Conservation (phyloP, 2,329 filamentous ascomycete species). For the Fusarium euwallaceae region DNA sequence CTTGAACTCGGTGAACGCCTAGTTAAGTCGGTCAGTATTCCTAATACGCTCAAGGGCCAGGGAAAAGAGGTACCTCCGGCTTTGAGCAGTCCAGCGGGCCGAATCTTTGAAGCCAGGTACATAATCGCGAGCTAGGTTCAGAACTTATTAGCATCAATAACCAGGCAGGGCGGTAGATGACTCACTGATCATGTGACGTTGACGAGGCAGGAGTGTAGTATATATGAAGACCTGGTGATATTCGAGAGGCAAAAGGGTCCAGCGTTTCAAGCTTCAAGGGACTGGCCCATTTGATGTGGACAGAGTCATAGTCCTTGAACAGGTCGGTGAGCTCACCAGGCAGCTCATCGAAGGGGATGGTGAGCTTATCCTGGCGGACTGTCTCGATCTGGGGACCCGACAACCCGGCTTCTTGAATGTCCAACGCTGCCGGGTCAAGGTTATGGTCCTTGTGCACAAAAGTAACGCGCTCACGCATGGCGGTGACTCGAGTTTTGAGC, state of each 20-base stretch:
- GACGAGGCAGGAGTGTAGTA: constrained; percentile 73
- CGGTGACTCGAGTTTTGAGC: constrained; percentile 1
- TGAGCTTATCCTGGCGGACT: constrained; percentile 84
- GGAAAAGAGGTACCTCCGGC: constrained; percentile 42
- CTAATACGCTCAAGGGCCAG: neutral
- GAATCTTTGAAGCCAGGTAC: constrained; percentile 71
- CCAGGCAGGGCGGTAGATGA: neutral
- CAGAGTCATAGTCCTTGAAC: constrained; percentile 74
- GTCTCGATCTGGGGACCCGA: constrained; percentile 70
- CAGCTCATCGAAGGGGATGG: constrained; percentile 79
- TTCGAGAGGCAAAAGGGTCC: constrained; percentile 79
- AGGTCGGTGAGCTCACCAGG: constrained; percentile 74
- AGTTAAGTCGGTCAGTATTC: constrained; percentile 48
- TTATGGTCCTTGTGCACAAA: constrained; percentile 78
- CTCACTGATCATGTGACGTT: constrained; percentile 39
- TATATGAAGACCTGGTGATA: constrained; percentile 85
- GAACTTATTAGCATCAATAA: constrained; percentile 6
- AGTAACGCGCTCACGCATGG: constrained; percentile 84
- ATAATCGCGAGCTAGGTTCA: constrained; percentile 63
- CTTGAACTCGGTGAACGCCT: constrained; percentile 71
- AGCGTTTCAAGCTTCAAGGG: constrained; percentile 68
- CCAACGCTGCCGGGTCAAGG: constrained; percentile 74
- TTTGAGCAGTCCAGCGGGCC: constrained; percentile 67
- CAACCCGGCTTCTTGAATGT: constrained; percentile 68
- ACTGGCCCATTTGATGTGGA: constrained; percentile 86